Base-by-base conservation (phyloP, 192 early-diverging fungal genomes). In the Rhizophagus sp. region DNA sequence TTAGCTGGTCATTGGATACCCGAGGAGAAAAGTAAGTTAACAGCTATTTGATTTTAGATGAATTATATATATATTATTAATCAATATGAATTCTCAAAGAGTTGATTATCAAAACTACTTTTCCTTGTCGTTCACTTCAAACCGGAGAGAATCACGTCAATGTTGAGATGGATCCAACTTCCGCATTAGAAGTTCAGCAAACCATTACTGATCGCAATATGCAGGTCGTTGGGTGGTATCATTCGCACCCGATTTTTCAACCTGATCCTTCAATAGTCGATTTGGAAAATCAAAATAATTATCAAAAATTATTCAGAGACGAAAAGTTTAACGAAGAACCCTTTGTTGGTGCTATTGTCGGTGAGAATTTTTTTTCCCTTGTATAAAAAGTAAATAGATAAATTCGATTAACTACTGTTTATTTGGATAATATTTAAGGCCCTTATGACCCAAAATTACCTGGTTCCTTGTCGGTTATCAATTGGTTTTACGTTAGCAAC, bases 141-240 rank as follows among this genome's bases (percentile, higher is more conserved):
- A 89, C 90, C 2, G 90, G 89, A 5, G 91, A 94, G 24, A 90
- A 92, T 61, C 85, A 88, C 81, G 87, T 94, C 61, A 96, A 96
- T 76, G 96, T 97, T 5, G 96, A 97, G 74, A 94, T 97, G 91
- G 94, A 95, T 74, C 96, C 96, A 0, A 92, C 89, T 13, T 91
- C 89, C 61, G 93, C 93, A 33, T 84, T 95, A 73, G 93, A 92
- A 41, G 93, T 92, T 9, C 88, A 94, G 1, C 88, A 92, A 50
- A 84, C 90, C 83, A 95, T 97, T 83, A 88, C 89, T 41, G 88
- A 90, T 24, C 82, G 86, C 8, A 89, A 93, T 11, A 85, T 97
- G 88, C 82, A 86, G 39, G 93, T 97, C 11, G 94, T 97, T 4
- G 96, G 96, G 61, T 97, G 96, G 96, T 97, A 97, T 84, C 96